phyloP scores from a whole-genome alignment of 768 basidiomycete genomes.

The Leccinum imitatum region DNA sequence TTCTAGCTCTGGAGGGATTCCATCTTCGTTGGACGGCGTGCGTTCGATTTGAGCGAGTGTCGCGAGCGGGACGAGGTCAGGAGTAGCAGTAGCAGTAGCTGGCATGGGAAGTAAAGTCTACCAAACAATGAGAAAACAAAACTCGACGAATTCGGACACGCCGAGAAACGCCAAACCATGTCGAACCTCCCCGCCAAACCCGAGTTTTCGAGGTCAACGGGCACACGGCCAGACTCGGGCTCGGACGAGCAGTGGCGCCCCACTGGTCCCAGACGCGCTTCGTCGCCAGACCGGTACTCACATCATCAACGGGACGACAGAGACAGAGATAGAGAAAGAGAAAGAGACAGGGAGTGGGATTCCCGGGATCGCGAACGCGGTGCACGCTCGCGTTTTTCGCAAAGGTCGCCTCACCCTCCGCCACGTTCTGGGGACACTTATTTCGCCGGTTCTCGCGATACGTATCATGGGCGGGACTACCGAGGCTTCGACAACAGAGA shows the following conservation, averaged over 20 bases:
- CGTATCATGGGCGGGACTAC: conserved; percentile 21
- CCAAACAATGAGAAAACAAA: conserved; percentile 20
- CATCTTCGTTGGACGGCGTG: conserved; percentile 82
- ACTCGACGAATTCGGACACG: background rate
- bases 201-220: conserved; percentile 26
- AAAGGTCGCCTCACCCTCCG: conserved; percentile 13
- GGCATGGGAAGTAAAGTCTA: conserved; percentile 35
- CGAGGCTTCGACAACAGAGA: conserved; percentile 21
- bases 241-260: conserved; percentile 26
- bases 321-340: conserved; percentile 23
- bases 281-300: conserved; percentile 27
- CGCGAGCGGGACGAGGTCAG: conserved; percentile 76
- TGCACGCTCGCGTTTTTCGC: conserved; percentile 18
- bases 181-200: conserved; percentile 33
- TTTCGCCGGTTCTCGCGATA: conserved; percentile 16
- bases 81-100: conserved; percentile 30
- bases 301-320: conserved; percentile 25
- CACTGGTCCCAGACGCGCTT: conserved; percentile 14
- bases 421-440: conserved; percentile 21
- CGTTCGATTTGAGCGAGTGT: conserved; percentile 73
- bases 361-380: conserved; percentile 9
- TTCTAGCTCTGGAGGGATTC: conserved; percentile 77
- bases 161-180: conserved; percentile 12
- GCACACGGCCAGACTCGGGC: conserved; percentile 16
- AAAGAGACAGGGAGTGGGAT: conserved; percentile 20